These are phyloP conservation scores for Henningerozyma blattae DNA, from an alignment of 805 yeast genomes.

Conservation along the genomic window DNA sequence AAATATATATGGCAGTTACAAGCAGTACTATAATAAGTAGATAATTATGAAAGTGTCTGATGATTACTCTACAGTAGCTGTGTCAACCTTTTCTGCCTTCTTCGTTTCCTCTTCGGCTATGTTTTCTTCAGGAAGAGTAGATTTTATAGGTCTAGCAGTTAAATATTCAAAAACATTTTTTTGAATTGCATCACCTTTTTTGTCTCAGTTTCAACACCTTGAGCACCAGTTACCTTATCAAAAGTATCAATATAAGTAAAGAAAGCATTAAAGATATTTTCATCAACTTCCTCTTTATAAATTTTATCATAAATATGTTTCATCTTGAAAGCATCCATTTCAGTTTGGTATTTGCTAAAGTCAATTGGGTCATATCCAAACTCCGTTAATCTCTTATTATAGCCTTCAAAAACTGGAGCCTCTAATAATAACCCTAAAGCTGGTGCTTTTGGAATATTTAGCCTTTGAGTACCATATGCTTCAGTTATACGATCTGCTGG, in stretches of 20 bases:
- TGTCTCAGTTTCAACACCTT: constrained; percentile 26
- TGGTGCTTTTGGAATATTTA: constrained; percentile 95
- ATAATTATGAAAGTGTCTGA: too few species aligned
- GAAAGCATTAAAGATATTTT: constrained; percentile 81
- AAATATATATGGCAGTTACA: too few species aligned
- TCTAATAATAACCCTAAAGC: constrained; percentile 86
- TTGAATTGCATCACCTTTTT: constrained; percentile 20
- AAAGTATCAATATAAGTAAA: constrained; percentile 83
- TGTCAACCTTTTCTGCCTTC: too few species aligned
- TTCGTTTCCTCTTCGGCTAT: too few species aligned
- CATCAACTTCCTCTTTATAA: constrained; percentile 79
- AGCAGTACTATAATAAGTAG: too few species aligned
- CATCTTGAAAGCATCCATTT: constrained; percentile 80
- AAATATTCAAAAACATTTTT: constrained; percentile 29
- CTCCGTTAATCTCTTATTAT: constrained; percentile 56
- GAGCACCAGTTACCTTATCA: constrained; percentile 40
- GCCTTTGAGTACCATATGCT: constrained; percentile 60
- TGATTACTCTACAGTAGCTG: too few species aligned
- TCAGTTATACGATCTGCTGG: constrained; percentile 65
- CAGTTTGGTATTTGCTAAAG: constrained; percentile 49
- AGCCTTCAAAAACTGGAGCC: constrained; percentile 82
- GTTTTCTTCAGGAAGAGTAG: too few species aligned
- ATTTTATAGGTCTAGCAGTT: too few species aligned
- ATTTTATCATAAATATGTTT: constrained; percentile 85
- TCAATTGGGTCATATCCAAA: constrained; percentile 70